A percentile compares a stretch with the other conserved stretches of the same genome.
phyloP scores from a whole-genome alignment of 2,329 filamentous ascomycete genomes.

The Colletotrichum tropicicola region DNA sequence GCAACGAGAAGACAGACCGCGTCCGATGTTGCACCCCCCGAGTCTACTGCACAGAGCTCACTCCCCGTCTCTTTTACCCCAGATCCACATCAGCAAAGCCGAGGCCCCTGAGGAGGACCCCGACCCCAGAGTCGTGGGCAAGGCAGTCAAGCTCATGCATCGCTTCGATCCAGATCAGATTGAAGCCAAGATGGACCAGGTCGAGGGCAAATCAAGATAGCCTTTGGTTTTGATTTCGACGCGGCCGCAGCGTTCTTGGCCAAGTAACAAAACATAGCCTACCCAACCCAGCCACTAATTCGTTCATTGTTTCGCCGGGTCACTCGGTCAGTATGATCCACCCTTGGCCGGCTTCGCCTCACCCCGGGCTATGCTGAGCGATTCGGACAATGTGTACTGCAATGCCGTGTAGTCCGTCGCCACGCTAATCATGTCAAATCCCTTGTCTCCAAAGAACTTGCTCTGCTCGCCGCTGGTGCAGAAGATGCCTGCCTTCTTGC shows the following conservation, averaged over 20 bases:
- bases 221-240: not conserved
- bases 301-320: not conserved
- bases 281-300: not conserved
- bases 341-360: slow-evolving; percentile 44
- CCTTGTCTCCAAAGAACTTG: slow-evolving; percentile 61
- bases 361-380: slow-evolving; percentile 57
- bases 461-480: slow-evolving; percentile 65
- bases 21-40: not conserved
- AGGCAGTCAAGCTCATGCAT: slow-evolving; percentile 80
- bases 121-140: slow-evolving; percentile 61
- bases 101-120: slow-evolving; percentile 60
- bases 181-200: slow-evolving; percentile 72
- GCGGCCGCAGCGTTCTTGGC: slow-evolving; percentile 11
- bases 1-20: not conserved
- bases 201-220: slow-evolving; percentile 43
- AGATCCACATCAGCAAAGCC: slow-evolving; percentile 72
- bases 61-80: not conserved
- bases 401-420: slow-evolving; percentile 65
- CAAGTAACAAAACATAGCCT: too few relatives aligned
- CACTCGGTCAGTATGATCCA: slow-evolving; percentile 49
- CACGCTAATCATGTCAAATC: slow-evolving; percentile 70
- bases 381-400: slow-evolving; percentile 52
- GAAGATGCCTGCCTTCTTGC: slow-evolving; percentile 73
- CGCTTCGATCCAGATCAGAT: slow-evolving; percentile 75
- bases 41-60: not conserved